Evolutionary conservation across 345 rosid species (phyloP), one percentile per base, ranked within the genome.

Genomic region (Punica granatum): DNA sequence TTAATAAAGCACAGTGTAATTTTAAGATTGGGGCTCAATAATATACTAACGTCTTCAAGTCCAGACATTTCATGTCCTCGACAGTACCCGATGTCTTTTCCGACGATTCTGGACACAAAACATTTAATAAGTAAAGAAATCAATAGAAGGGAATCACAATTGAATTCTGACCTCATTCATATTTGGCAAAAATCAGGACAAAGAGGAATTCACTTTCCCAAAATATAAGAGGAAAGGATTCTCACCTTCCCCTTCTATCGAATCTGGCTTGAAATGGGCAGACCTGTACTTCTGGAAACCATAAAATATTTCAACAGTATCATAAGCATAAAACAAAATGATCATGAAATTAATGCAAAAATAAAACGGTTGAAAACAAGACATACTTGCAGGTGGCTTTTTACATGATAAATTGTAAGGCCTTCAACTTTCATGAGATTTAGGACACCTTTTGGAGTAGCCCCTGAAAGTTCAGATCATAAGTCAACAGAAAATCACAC

Each of bases 301-400:
- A 68, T 67, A 51, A 33, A 65, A 65, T 23, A 64, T 54, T 71
- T 51, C 59, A 26, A 26, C 30, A 34, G 48, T 51, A 44, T 36
- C 41, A 62, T 34, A 44, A 60, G 62, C 32, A 62, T 63, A 67
- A 76, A 56, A 19, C 63, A 64, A 33, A 66, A 46, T 49, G 63
- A 63, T 39, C 30, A 51, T 51, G 26, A 53, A 25, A 32, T 39
- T 59, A 71, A 75, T 8, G 67, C 11, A 18, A 33, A 61, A 6
- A 35, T 34, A 19, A 61, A 16, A n/a, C 7, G 28, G 16, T 63
- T 23, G 32, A 34, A 19, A 36, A 7, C 8, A 34, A 31, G 6
- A 62, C 19, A 62, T 65, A 88, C 98, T 89, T 93, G 98, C 76
- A 93, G 80, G 80, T 93, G 98, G 80, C 98, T 93, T 87, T 93